A percentile compares a stretch with the other conserved stretches of the same genome.
Conservation (phyloP, 192 early-diverging fungal species). For the Rhizophagus prolifer region DNA sequence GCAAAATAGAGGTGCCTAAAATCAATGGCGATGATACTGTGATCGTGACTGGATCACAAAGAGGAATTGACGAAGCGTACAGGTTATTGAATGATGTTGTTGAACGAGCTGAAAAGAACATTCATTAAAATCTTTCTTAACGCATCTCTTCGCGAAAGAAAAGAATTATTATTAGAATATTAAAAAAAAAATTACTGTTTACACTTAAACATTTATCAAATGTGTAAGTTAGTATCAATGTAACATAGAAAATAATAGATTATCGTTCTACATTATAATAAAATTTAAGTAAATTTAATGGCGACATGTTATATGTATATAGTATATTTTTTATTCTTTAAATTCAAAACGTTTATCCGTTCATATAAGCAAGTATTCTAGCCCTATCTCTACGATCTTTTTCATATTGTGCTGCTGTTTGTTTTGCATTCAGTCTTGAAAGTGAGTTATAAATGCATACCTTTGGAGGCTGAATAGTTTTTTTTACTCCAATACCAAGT, state of each 20-base stretch:
- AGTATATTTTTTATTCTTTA: too few relatives aligned
- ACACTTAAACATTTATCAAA: too few relatives aligned
- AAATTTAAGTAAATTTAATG: too few relatives aligned
- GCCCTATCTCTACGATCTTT: conserved; percentile 37
- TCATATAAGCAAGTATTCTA: conserved; percentile 41
- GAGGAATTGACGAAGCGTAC: conserved; percentile 46
- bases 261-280: too few relatives aligned
- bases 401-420: conserved; percentile 33
- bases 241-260: too few relatives aligned
- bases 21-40: conserved; percentile 34
- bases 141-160: too few relatives aligned
- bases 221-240: too few relatives aligned
- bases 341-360: not conserved
- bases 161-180: too few relatives aligned
- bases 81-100: conserved; percentile 50
- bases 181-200: too few relatives aligned
- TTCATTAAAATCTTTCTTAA: too few relatives aligned
- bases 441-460: conserved; percentile 27
- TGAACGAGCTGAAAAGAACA: conserved; percentile 26
- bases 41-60: conserved; percentile 52
- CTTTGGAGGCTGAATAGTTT: conserved; percentile 30
- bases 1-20: conserved; percentile 61
- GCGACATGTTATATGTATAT: too few relatives aligned
- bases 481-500: conserved; percentile 41
- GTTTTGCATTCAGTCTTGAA: conserved; percentile 32